phyloP scores from a whole-genome alignment of 768 basidiomycete genomes.

The Nevesoporus exiguus region DNA sequence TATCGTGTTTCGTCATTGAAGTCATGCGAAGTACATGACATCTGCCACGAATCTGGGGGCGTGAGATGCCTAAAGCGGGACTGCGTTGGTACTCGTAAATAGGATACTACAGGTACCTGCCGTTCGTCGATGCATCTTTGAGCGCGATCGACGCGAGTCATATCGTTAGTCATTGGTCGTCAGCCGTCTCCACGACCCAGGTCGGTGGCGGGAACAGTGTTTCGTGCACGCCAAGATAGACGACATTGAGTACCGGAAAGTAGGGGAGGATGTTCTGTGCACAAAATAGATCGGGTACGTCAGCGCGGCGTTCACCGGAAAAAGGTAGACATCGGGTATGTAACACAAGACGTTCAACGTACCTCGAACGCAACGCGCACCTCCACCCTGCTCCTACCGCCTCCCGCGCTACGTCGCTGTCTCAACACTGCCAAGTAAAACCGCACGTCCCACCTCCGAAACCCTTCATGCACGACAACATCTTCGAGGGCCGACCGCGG shows the following conservation, averaged over 20 bases:
- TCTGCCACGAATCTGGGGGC: too few relatives aligned
- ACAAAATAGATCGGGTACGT: too few relatives aligned
- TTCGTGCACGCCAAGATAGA: conserved; percentile 61
- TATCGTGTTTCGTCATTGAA: too few relatives aligned
- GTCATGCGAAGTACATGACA: too few relatives aligned
- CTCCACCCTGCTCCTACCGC: not conserved
- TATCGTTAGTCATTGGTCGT: not conserved
- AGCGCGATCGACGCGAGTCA: too few relatives aligned
- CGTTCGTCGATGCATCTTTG: too few relatives aligned
- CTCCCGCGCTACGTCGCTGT: too few relatives aligned
- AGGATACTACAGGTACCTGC: too few relatives aligned
- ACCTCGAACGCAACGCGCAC: conserved; percentile 65
- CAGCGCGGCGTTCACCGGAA: too few relatives aligned
- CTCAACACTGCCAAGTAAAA: conserved; percentile 58
- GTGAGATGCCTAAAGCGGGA: too few relatives aligned
- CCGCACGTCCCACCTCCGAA: conserved; percentile 67
- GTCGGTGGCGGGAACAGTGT: conserved; percentile 27
- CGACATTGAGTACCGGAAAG: conserved; percentile 54
- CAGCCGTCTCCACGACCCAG: not conserved
- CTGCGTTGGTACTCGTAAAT: too few relatives aligned
- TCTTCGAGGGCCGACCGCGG: conserved; percentile 51
- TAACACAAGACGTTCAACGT: not conserved
- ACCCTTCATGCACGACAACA: conserved; percentile 70
- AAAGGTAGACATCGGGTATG: too few relatives aligned
- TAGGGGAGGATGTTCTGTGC: conserved; percentile 63